These are phyloP conservation scores for Quillaja saponaria DNA, from an alignment of 306 rosid species.

Conservation along the genomic window DNA sequence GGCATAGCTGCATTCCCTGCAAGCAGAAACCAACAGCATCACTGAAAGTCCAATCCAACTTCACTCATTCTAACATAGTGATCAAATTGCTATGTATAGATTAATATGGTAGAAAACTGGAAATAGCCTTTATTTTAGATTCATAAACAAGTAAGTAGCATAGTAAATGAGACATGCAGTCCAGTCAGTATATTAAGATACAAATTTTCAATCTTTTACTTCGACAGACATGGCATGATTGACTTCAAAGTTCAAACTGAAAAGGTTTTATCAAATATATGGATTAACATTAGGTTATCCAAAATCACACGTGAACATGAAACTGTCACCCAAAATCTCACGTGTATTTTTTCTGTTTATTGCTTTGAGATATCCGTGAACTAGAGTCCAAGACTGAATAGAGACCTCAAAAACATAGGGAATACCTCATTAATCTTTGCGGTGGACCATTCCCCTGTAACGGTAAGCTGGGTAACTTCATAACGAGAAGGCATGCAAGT, in stretches of 20 bases:
- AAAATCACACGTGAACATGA: not conserved
- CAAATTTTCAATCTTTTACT: too few species aligned
- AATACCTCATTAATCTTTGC: conserved; percentile 55
- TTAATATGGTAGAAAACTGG: too few species aligned
- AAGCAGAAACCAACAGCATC: not conserved
- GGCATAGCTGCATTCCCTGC: conserved; percentile 59
- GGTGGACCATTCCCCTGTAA: conserved; percentile 94
- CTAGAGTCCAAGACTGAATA: not conserved
- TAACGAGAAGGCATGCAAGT: conserved; percentile 91
- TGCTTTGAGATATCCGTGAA: not conserved
- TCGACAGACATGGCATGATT: not conserved
- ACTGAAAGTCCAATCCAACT: not conserved
- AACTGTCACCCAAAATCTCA: not conserved
- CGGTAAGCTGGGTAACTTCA: conserved; percentile 86
- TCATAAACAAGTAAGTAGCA: too few species aligned
- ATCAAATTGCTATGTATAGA: not conserved
- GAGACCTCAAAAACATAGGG: not conserved
- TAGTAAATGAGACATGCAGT: too few species aligned
- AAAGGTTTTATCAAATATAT: not conserved
- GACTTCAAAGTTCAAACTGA: not conserved
- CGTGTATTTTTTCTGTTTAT: too few species aligned
- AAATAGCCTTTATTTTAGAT: too few species aligned
- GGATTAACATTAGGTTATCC: not conserved
- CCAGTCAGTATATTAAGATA: too few species aligned
- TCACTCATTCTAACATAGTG: too few species aligned